These are phyloP conservation scores for Pythium dissimile DNA, from an alignment of 352 stramenopile genomes.

Conservation along the genomic window DNA sequence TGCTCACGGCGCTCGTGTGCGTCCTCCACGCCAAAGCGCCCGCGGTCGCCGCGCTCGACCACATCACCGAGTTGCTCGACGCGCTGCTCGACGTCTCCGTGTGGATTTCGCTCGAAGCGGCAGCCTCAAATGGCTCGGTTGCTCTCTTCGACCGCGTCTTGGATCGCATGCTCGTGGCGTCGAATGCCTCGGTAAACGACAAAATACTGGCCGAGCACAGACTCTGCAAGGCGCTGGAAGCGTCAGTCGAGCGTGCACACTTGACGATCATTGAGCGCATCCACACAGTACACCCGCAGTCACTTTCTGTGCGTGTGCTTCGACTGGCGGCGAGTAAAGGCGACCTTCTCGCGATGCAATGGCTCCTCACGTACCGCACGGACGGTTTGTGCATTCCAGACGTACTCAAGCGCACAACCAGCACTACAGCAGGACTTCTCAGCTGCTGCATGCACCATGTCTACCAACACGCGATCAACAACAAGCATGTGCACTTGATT, in stretches of 20 bases:
- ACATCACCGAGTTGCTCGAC: slow-evolving; percentile 3
- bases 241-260: slow-evolving; percentile 1
- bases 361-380: slow-evolving; percentile 8
- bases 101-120: slow-evolving; percentile 2
- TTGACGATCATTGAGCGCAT: slow-evolving; percentile 13
- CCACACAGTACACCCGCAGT: slow-evolving; percentile 4
- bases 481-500: slow-evolving; percentile 16
- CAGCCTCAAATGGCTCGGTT: not conserved
- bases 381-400: slow-evolving; percentile 14
- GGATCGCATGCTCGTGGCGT: not conserved
- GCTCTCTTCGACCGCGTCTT: slow-evolving; percentile 21
- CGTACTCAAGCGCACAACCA: not conserved
- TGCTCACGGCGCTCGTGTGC: slow-evolving; percentile 10
- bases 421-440: not conserved
- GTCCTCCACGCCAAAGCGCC: slow-evolving; percentile 5
- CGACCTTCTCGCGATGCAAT: slow-evolving; percentile 8
- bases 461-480: slow-evolving; percentile 15
- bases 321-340: slow-evolving; percentile 1
- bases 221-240: slow-evolving; percentile 11
- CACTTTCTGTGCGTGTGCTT: slow-evolving; percentile 4
- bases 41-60: slow-evolving; percentile 4
- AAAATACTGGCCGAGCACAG: slow-evolving; percentile 6
- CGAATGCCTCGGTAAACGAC: not conserved
- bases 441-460: slow-evolving; percentile 14
- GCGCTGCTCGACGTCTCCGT: slow-evolving; percentile 17